Evolutionary conservation across 345 rosid species (phyloP).

Genomic region (Populus davidiana): DNA sequence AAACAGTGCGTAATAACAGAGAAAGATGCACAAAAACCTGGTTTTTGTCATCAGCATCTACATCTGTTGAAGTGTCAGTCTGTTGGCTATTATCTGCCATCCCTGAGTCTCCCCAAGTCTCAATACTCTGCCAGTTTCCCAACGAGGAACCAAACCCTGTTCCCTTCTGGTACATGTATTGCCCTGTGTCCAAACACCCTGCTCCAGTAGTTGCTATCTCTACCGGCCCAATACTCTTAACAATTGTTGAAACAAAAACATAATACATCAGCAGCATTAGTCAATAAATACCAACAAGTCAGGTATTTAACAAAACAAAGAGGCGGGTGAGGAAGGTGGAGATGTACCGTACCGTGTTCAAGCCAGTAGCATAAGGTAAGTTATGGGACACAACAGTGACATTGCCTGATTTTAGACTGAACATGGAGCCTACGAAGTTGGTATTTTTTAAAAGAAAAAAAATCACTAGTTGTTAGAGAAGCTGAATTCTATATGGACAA

Average conservation of each 20-base stretch:
- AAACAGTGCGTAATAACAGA: neutral
- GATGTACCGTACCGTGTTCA: slow-evolving; percentile 55
- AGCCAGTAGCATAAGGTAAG: slow-evolving; percentile 49
- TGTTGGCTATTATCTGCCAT: slow-evolving; percentile 85
- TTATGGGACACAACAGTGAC: slow-evolving; percentile 50
- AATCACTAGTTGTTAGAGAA: neutral
- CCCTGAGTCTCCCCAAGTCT: slow-evolving; percentile 87
- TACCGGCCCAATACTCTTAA: slow-evolving; percentile 33
- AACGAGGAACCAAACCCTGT: slow-evolving; percentile 40
- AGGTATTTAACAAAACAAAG: neutral
- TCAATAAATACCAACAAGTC: neutral
- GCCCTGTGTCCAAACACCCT: slow-evolving; percentile 64
- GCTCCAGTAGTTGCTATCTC: slow-evolving; percentile 40
- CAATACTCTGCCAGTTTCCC: slow-evolving; percentile 54
- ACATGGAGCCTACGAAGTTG: slow-evolving; percentile 44
- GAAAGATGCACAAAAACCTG: slow-evolving; percentile 42
- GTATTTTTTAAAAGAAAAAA: neutral
- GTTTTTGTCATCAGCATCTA: slow-evolving; percentile 76
- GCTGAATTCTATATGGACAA: neutral
- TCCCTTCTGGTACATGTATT: slow-evolving; percentile 51
- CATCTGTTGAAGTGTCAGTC: slow-evolving; percentile 93
- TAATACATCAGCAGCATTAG: neutral
- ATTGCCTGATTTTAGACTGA: slow-evolving; percentile 50
- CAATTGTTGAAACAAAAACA: neutral
- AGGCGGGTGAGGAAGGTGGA: slow-evolving; percentile 10